These are phyloP conservation scores for Pseudopithomyces maydicus DNA, from an alignment of 2,329 filamentous ascomycete genomes.

Conservation along the genomic window DNA sequence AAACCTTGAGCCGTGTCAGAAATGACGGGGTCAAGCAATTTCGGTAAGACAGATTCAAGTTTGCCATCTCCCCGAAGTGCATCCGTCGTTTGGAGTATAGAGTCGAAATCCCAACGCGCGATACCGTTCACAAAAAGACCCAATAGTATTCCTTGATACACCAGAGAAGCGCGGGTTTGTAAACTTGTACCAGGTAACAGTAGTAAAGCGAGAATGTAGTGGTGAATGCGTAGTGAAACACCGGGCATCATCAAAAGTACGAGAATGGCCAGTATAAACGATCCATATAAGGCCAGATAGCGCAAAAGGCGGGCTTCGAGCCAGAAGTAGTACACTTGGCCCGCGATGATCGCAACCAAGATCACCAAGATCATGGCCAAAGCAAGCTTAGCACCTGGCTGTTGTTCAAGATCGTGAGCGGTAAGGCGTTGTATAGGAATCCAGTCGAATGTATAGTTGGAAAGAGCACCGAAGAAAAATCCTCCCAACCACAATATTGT, in stretches of 20 bases:
- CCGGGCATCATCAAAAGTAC: constrained; percentile 73
- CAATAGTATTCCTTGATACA: constrained; percentile 43
- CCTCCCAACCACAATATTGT: constrained; percentile 85
- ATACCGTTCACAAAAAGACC: constrained; percentile 45
- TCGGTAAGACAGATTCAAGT: constrained; percentile 64
- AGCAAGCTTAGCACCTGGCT: constrained; percentile 85
- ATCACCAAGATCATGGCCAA: constrained; percentile 75
- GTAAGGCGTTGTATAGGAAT: constrained; percentile 92
- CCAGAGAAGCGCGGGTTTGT: constrained; percentile 40
- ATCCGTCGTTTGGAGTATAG: constrained; percentile 79
- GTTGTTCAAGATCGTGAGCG: constrained; percentile 81
- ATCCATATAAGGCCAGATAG: constrained; percentile 77
- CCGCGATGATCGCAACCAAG: constrained; percentile 68
- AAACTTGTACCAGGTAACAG: constrained; percentile 42
- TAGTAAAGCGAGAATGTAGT: constrained; percentile 53
- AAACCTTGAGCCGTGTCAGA: constrained; percentile 52
- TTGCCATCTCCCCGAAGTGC: constrained; percentile 65
- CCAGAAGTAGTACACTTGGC: constrained; percentile 86
- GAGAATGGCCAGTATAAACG: constrained; percentile 69
- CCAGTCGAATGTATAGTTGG: constrained; percentile 92
- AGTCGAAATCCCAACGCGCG: constrained; percentile 45
- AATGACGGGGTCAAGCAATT: constrained; percentile 30
- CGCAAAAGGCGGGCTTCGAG: constrained; percentile 78
- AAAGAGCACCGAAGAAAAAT: constrained; percentile 87
- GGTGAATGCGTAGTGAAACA: constrained; percentile 84